A percentile compares a stretch with the other conserved stretches of the same genome.
phyloP scores from a whole-genome alignment of 1,284 basidiomycete species.

The Agroathelia rolfsii region DNA sequence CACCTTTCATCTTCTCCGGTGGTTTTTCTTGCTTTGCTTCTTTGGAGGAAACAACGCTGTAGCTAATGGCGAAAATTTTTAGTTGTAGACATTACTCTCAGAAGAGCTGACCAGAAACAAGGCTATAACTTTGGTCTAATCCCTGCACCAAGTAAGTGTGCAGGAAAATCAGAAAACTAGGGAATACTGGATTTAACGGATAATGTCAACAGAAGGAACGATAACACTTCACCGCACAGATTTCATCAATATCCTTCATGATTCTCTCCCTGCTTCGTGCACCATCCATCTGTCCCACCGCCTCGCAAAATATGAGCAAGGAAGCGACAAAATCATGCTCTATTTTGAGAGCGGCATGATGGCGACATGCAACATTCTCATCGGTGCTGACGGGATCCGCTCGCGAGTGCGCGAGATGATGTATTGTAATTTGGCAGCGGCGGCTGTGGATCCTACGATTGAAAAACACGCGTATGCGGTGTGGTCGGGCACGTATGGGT shows the following conservation, averaged over 20 bases:
- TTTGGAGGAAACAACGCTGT: too few species aligned
- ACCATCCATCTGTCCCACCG: slow-evolving; percentile 24
- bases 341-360: slow-evolving; percentile 26
- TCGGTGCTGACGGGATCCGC: slow-evolving; percentile 37
- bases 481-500: slow-evolving; percentile 35
- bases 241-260: slow-evolving; percentile 22
- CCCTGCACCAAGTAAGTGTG: too few species aligned
- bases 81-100: slow-evolving; percentile 16
- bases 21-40: too few species aligned
- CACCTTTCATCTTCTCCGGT: too few species aligned
- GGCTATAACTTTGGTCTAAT: slow-evolving; percentile 22
- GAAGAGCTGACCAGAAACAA: slow-evolving; percentile 18
- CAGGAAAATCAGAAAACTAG: too few species aligned
- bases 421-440: slow-evolving; percentile 18
- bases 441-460: slow-evolving; percentile 11
- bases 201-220: slow-evolving; percentile 24
- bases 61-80: too few species aligned
- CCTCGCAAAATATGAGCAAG: slow-evolving; percentile 16
- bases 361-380: slow-evolving; percentile 29
- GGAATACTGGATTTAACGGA: too few species aligned
- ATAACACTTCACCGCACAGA: slow-evolving; percentile 23
- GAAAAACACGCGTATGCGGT: slow-evolving; percentile 22
- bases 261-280: slow-evolving; percentile 20
- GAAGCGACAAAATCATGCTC: slow-evolving; percentile 16
- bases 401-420: slow-evolving; percentile 26